Conservation (phyloP, 192 early-diverging fungal species). For the Paraglomus brasilianum region DNA sequence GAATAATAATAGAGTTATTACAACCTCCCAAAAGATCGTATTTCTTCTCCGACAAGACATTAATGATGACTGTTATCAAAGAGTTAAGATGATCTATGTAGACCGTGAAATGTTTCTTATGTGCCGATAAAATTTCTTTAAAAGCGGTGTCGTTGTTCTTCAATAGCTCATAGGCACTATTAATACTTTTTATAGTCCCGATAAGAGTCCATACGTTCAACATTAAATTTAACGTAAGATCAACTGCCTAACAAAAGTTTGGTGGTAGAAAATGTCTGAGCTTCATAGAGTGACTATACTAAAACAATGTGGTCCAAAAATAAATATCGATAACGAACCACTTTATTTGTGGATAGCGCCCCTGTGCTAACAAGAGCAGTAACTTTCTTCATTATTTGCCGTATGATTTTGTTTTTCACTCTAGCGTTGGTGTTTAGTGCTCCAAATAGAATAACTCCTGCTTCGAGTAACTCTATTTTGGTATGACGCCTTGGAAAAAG, state of each 20-base stretch:
- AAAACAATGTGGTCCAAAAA: too few relatives aligned
- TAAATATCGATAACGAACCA: too few relatives aligned
- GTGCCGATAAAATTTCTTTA: neutral
- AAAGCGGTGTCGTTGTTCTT: slow-evolving; percentile 2
- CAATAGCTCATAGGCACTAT: neutral
- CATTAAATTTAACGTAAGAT: neutral
- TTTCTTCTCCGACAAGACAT: neutral
- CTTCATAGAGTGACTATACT: too few relatives aligned
- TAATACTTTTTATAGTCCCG: neutral
- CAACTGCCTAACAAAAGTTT: neutral
- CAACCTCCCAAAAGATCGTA: neutral
- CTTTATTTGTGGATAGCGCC: too few relatives aligned
- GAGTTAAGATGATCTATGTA: slow-evolving; percentile 2
- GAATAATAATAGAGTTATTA: neutral
- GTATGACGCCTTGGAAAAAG: slow-evolving; percentile 15
- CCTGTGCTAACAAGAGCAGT: neutral
- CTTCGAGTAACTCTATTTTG: neutral
- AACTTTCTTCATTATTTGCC: neutral
- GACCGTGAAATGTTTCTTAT: neutral
- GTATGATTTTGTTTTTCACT: neutral
- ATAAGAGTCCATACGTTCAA: slow-evolving; percentile 3
- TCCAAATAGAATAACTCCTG: slow-evolving; percentile 5
- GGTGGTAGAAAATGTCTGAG: too few relatives aligned
- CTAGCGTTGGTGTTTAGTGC: slow-evolving; percentile 4
- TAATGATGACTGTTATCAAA: neutral